These are phyloP conservation scores for Auriscalpium microsporum DNA, from an alignment of 768 basidiomycete genomes.

Conservation along the genomic window DNA sequence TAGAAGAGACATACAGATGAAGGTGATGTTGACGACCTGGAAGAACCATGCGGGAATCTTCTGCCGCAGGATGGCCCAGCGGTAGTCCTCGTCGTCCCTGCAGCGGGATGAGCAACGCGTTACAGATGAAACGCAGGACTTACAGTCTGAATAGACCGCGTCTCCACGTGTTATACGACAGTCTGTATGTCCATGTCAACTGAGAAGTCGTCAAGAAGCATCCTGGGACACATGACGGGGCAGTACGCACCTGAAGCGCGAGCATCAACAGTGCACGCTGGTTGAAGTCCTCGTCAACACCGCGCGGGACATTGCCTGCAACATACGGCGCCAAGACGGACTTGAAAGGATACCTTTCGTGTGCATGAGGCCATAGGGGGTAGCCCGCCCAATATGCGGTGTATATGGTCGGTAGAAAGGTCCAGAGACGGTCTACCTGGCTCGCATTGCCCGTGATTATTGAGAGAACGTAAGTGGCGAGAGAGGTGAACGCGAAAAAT, in stretches of 20 bases:
- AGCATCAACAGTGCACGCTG: conserved; percentile 73
- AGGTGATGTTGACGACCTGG: conserved; percentile 57
- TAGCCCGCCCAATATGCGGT: conserved; percentile 74
- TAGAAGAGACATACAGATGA: conserved; percentile 45
- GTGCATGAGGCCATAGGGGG: conserved; percentile 41
- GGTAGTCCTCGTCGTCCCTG: conserved; percentile 84
- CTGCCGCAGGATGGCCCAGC: conserved; percentile 73
- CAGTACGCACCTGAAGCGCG: conserved; percentile 42
- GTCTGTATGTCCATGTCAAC: conserved; percentile 55
- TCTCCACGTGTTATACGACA: conserved; percentile 77
- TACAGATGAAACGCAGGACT: conserved; percentile 17
- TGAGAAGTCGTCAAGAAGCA: conserved; percentile 4
- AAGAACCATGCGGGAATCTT: conserved; percentile 48
- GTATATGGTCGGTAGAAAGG: conserved; percentile 73
- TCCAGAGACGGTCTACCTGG: conserved; percentile 78
- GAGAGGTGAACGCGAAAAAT: conserved; percentile 44
- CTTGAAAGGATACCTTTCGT: conserved; percentile 22
- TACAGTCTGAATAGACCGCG: conserved; percentile 74
- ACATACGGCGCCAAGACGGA: conserved; percentile 41
- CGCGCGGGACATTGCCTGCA: conserved; percentile 33
- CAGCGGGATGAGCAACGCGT: background rate
- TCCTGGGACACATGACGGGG: background rate
- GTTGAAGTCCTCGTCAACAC: conserved; percentile 40
- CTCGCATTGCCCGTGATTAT: conserved; percentile 72
- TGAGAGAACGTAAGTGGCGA: conserved; percentile 47